These are phyloP conservation scores for Scenedesmus sp. DNA, from an alignment of 163 green algal species.

Conservation along the genomic window DNA sequence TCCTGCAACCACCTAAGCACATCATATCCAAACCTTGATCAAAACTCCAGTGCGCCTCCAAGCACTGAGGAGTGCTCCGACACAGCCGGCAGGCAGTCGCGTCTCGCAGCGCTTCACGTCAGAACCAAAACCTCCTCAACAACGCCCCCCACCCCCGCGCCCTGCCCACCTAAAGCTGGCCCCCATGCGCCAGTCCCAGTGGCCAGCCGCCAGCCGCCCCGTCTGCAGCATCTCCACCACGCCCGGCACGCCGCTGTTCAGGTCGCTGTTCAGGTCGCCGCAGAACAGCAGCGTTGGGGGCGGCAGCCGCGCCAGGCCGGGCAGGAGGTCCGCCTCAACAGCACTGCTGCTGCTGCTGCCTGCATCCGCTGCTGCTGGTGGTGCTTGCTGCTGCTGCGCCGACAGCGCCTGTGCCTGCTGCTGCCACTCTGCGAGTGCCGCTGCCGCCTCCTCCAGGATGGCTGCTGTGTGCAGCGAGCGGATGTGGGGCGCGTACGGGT, in stretches of 20 bases:
- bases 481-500: slow-evolving; percentile 90
- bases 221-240: slow-evolving; percentile 86
- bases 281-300: slow-evolving; percentile 81
- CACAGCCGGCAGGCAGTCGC: too few species aligned
- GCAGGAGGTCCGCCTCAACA: slow-evolving; percentile 28
- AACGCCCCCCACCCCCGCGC: too few species aligned
- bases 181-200: slow-evolving; percentile 90
- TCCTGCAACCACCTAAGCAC: too few species aligned
- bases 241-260: slow-evolving; percentile 91
- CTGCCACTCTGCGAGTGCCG: slow-evolving; percentile 39
- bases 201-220: slow-evolving; percentile 74
- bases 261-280: slow-evolving; percentile 92
- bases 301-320: not conserved
- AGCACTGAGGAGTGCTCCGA: too few species aligned
- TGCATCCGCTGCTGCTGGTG: slow-evolving; percentile 36
- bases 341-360: slow-evolving; percentile 24
- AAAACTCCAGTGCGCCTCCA: too few species aligned
- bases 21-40: too few species aligned
- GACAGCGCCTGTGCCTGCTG: slow-evolving; percentile 30
- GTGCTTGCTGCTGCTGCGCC: slow-evolving; percentile 7
- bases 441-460: slow-evolving; percentile 74
- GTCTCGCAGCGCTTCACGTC: too few species aligned
- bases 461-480: slow-evolving; percentile 88
- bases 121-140: not conserved
- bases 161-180: slow-evolving; percentile 78